Evolutionary conservation across 2,329 filamentous ascomycete species (phyloP), one percentile per base, ranked within the genome.

Genomic region (Colletotrichum navitas): DNA sequence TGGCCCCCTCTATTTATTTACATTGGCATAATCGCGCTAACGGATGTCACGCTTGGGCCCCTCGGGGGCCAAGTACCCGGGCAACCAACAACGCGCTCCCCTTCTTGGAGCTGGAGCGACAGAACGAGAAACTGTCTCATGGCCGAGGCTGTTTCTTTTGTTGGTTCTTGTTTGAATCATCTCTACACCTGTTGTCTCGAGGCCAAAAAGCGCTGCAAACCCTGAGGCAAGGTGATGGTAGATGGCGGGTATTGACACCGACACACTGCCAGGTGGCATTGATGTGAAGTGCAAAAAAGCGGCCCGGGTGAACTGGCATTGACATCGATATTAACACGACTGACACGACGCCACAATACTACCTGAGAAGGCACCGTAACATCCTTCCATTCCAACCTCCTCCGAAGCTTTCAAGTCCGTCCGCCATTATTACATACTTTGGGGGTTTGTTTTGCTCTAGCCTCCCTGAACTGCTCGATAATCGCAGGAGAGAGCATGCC

Each of bases 1-100:
- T 63, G 61, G 49, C 49, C 49, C 61, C 61, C 61, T 55, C 61
- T 63, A 32, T 55, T 63, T 55, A 63, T 45, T 45, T n/a, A 29
- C 29, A 29, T 29, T 29, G 29, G 29, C 34, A 8, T 39, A 32
- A 14, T 14, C 59, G 24, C 45, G 59, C 59, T n/a, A n/a, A 62
- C 18, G 18, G 45, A 24, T 32, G 56, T 45, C 16, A 18, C 49
- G 49, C 49, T 43, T 32, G 36, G 49, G 11, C 26, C 49, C 24
- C 3, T 11, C 5, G 5, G 29, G 18, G 49, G 24, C 49, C 61
- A 45, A 2, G 24, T 39, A 39, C 29, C 26, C 49, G 6, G 12
- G 61, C 61, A 63, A 63, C 61, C 49, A 21, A 32, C 24, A 47
- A 36, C 49, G 61, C 61, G 34, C 43, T 63, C 3, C 61, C 34